Base-by-base conservation (phyloP, 495 filamentous ascomycete genomes). In the Penicillium robsamsonii region DNA sequence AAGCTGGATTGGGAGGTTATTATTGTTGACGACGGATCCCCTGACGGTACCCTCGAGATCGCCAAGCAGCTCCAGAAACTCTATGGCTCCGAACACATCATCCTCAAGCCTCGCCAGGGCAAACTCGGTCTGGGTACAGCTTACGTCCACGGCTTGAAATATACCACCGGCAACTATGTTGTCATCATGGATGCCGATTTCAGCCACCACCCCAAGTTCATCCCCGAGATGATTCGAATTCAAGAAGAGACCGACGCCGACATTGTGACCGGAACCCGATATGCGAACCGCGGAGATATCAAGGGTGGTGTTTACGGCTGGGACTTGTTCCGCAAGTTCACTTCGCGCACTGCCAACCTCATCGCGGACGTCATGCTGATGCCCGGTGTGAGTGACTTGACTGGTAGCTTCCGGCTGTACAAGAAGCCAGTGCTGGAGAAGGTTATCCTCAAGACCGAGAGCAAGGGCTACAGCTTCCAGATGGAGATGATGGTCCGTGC, bases 131-230 rank as follows among this genome's bases (percentile, higher is more conserved):
- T 98, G 25, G 94, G 94, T 53, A 97, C 94, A 3, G 94, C 95
- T 10, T 98, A 98, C 77, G 89, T 97, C 42, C 92, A 98, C 71
- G 94, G 94, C 40, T 80, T 97, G 50, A 80, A 92, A 66, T 96
- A 85, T 68, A 87, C 79, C 35, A 90, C 85, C 22, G 94, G 94
- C 59, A 96, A 92, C 80, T 97, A 84, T 72, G 87, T 98, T 56
- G 90, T 98, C 79, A 98, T 98, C 80, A 97, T 98, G 94, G 94
- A 98, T 78, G 94, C 94, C 73, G 94, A 98, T 74, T 98, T 98
- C 84, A 89, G 84, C 67, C 95, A 98, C 79, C 94, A 98, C 76
- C 92, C 92, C 66, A 96, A 96, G 77, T 97, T 96, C 81, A 90
- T 97, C 68, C 84, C 89, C 53, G 77, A 87, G 64, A 95, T 96